Percentiles rank a stretch among this genome's conserved stretches.
These are phyloP conservation scores for Trichoderma orchidacearum DNA, from an alignment of 495 filamentous ascomycete genomes.

Conservation along the genomic window DNA sequence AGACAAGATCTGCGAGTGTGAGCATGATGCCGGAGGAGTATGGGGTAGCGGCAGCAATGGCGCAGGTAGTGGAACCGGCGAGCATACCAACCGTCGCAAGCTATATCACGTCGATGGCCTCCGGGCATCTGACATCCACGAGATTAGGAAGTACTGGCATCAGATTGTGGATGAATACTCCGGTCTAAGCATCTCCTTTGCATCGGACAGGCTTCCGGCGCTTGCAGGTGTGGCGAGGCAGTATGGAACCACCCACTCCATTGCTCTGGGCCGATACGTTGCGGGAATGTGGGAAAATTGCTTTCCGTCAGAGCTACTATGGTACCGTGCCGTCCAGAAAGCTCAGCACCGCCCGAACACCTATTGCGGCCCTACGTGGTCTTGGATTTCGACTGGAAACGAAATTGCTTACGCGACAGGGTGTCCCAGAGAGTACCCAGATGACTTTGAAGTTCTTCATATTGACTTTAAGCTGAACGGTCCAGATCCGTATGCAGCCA, in stretches of 20 bases:
- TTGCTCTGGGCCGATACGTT: neutral
- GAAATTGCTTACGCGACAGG: neutral
- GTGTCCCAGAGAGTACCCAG: neutral
- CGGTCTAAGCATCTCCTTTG: neutral
- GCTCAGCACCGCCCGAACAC: neutral
- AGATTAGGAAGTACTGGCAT: neutral
- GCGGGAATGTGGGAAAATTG: constrained; percentile 1
- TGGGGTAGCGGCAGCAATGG: neutral
- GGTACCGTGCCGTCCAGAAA: neutral
- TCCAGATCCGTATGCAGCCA: neutral
- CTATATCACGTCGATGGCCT: neutral
- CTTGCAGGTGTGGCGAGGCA: neutral
- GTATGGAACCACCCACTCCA: neutral
- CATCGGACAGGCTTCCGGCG: neutral
- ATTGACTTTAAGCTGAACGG: neutral
- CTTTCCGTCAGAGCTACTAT: neutral
- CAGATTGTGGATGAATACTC: neutral
- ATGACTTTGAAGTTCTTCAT: neutral
- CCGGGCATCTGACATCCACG: neutral
- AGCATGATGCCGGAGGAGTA: neutral
- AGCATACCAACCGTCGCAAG: neutral
- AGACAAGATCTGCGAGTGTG: neutral
- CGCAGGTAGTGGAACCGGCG: neutral
- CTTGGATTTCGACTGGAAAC: neutral
- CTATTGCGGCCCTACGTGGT: neutral